Percentiles rank a stretch among this genome's conserved stretches.
These are phyloP conservation scores for Calocybe gangraenosa DNA, from an alignment of 768 basidiomycete genomes.

Conservation along the genomic window DNA sequence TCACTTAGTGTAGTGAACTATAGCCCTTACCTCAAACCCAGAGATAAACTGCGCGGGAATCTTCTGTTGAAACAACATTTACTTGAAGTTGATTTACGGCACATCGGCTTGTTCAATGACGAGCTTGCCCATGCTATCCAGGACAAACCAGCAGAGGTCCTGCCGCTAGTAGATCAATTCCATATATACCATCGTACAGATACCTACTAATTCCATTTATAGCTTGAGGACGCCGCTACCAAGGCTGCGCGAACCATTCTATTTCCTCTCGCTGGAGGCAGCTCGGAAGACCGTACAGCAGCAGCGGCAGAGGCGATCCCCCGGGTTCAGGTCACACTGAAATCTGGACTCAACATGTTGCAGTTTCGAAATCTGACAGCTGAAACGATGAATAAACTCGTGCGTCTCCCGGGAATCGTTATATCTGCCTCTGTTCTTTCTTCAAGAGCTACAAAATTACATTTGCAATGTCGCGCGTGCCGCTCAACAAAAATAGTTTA, in stretches of 20 bases:
- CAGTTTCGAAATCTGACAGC: conserved; percentile 94
- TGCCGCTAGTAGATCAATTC: conserved; percentile 66
- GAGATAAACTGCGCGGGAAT: conserved; percentile 88
- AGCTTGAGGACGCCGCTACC: conserved; percentile 93
- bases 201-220: neutral
- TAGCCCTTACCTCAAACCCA: conserved; percentile 20
- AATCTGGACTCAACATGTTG: conserved; percentile 87
- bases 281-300: conserved; percentile 37
- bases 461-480: conserved; percentile 91
- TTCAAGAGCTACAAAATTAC: conserved; percentile 87
- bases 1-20: neutral
- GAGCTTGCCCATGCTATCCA: conserved; percentile 91
- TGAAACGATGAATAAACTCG: conserved; percentile 91
- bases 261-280: conserved; percentile 64
- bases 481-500: conserved; percentile 74
- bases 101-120: conserved; percentile 83
- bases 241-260: conserved; percentile 81
- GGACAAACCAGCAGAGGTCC: conserved; percentile 81
- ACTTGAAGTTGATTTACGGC: conserved; percentile 81
- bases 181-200: neutral
- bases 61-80: conserved; percentile 83
- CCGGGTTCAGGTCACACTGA: conserved; percentile 82
- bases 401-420: conserved; percentile 96
- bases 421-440: conserved; percentile 94
- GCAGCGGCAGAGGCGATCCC: conserved; percentile 39